Evolutionary conservation across 2,329 filamentous ascomycete species (phyloP).

Genomic region (Aspergillus pseudoterreus): DNA sequence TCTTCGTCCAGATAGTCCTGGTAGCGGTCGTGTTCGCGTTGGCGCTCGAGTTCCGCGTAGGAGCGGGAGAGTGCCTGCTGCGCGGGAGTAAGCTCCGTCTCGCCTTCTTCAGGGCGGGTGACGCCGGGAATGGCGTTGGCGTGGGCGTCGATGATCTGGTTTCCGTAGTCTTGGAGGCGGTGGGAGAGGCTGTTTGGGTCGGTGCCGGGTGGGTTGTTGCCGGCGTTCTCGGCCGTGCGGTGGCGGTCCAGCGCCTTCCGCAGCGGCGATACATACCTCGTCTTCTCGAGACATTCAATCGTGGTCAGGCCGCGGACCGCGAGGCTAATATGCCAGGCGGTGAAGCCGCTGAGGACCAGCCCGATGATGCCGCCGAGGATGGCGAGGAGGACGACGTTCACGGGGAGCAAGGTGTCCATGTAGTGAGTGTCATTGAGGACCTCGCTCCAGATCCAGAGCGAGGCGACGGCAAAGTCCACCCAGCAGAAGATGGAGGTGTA

Average conservation of each 20-base stretch:
- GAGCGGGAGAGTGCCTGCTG: conserved; percentile 43
- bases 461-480: conserved; percentile 72
- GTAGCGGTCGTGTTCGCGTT: conserved; percentile 65
- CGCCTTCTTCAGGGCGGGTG: conserved; percentile 77
- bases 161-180: conserved; percentile 59
- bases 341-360: conserved; percentile 83
- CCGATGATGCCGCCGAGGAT: conserved; percentile 89
- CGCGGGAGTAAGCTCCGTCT: conserved; percentile 47
- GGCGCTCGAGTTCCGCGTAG: conserved; percentile 57
- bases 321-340: conserved; percentile 83
- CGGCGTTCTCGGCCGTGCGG: conserved; percentile 50
- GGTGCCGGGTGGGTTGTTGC: conserved; percentile 19
- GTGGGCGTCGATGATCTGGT: conserved; percentile 77
- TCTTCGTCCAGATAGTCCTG: conserved; percentile 83
- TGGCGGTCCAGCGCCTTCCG: conserved; percentile 66
- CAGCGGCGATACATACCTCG: conserved; percentile 81
- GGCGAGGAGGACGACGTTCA: conserved; percentile 85
- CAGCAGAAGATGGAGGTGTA: conserved; percentile 87
- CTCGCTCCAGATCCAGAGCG: conserved; percentile 80
- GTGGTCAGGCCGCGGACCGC: conserved; percentile 80
- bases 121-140: conserved; percentile 77
- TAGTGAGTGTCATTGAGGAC: conserved; percentile 68
- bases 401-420: conserved; percentile 72
- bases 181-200: conserved; percentile 35
- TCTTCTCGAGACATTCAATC: conserved; percentile 95